These are phyloP conservation scores for Periconia sp. DNA, from an alignment of 2,329 filamentous ascomycete species.

Conservation along the genomic window DNA sequence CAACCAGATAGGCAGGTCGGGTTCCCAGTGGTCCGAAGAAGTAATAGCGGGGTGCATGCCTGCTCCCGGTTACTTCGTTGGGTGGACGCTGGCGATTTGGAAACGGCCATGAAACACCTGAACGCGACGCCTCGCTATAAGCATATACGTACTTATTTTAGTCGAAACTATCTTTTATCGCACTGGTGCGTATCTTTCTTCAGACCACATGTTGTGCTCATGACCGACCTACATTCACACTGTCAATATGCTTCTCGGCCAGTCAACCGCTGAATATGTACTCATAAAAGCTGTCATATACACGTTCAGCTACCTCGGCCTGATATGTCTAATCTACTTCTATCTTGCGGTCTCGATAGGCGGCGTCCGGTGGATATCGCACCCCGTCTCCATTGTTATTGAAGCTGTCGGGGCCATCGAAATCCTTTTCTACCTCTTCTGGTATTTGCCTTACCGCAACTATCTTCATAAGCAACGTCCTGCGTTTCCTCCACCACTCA, in stretches of 20 bases:
- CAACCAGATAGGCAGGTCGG: too few relatives aligned
- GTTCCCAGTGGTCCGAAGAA: too few relatives aligned
- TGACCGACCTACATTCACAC: background rate
- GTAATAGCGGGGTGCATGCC: too few relatives aligned
- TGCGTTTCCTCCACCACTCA: constrained; percentile 52
- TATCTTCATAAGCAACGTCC: constrained; percentile 57
- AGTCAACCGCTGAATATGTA: constrained; percentile 37
- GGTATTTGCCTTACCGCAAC: constrained; percentile 56
- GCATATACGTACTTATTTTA: too few relatives aligned
- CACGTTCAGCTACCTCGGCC: constrained; percentile 53
- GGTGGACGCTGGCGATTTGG: too few relatives aligned
- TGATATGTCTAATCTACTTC: constrained; percentile 52
- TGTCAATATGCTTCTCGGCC: constrained; percentile 25
- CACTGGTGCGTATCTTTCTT: too few relatives aligned
- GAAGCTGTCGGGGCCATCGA: constrained; percentile 53
- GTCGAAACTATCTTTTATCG: too few relatives aligned
- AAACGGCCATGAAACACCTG: too few relatives aligned
- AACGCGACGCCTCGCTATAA: too few relatives aligned
- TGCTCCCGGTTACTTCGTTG: too few relatives aligned
- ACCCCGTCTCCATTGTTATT: constrained; percentile 30
- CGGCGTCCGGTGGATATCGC: constrained; percentile 27
- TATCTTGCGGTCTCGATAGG: constrained; percentile 28
- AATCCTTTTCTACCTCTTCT: constrained; percentile 56
- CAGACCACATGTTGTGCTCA: too few relatives aligned
- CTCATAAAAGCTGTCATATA: constrained; percentile 54